phyloP scores from a whole-genome alignment of 108 stramenopile genomes.

The Schizochytrium sp. region DNA sequence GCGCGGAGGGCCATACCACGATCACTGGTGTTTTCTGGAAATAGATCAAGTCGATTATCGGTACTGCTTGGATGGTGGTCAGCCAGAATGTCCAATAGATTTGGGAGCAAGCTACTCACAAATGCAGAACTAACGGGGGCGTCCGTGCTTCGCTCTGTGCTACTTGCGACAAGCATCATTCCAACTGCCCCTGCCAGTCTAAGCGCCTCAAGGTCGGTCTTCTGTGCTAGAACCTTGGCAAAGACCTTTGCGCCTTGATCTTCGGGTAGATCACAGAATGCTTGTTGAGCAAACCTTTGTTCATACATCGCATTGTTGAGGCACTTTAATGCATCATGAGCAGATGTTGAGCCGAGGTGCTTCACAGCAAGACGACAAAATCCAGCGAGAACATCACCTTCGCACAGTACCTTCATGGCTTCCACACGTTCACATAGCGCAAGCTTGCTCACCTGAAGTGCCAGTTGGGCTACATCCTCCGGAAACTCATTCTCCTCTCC shows the following conservation, averaged over 20 bases:
- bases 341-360: neutral
- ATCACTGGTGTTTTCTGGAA: neutral
- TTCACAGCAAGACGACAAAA: neutral
- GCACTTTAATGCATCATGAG: constrained; percentile 37
- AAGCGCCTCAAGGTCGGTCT: neutral
- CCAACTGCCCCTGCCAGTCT: neutral
- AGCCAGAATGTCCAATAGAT: too few species aligned
- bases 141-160: neutral
- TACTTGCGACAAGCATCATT: neutral
- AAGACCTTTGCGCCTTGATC: neutral
- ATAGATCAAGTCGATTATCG: neutral
- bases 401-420: neutral
- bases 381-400: neutral
- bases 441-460: neutral
- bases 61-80: too few species aligned
- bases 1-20: neutral
- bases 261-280: neutral
- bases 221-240: neutral
- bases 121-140: neutral
- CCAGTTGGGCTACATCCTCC: neutral
- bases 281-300: neutral
- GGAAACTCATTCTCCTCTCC: neutral
- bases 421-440: constrained; percentile 1
- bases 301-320: constrained; percentile 39
- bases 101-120: neutral